Evolutionary conservation across 495 filamentous ascomycete species (phyloP), one percentile per base, ranked within the genome.

Genomic region (Bombardia bombarda): DNA sequence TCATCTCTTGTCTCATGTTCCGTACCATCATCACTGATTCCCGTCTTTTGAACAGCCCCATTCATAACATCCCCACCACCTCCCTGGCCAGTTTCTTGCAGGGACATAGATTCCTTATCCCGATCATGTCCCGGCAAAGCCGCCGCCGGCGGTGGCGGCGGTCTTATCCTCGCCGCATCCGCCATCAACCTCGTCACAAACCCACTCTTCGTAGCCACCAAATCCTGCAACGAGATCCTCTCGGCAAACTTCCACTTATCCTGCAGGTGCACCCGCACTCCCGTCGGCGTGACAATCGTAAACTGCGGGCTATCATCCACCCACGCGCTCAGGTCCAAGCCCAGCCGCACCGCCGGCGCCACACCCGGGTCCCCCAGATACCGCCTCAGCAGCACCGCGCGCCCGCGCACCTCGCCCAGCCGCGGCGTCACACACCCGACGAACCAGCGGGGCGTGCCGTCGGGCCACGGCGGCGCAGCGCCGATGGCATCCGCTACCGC

Each of bases 321-420:
- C 89, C 89, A 95, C 34, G 62, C 69, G 42, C 75, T 75, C 18
- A 79, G 86, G 60, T 94, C 77, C 32, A 95, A 80, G 18, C 84
- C 83, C 71, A 75, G 86, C n/a, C 84, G 79, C 79, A 17, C 63
- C 73, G 53, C 77, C 72, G 51, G 80, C 71, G n/a, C 62, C 50
- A 87, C 60, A 3, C 63, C 63, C 19, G 82, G 74, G 24, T 78
- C 69, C 40, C 87, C 72, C n/a, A 24, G 32, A 62, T 92, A 94
- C 25, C 89, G 83, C 18, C 89, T 80, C 4, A 95, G 61, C 10
- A 95, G 79, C 7, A 94, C 77, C 38, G 90, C 79, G 56, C 90
- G 90, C 16, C 84, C 83, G 21, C 89, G 77, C 10, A 74, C 84
- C 52, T 87, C 79, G 32, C 84, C 84, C 7, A 95, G 74, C 1